phyloP scores from a whole-genome alignment of 805 yeast species.

The Ogataea neopini region DNA sequence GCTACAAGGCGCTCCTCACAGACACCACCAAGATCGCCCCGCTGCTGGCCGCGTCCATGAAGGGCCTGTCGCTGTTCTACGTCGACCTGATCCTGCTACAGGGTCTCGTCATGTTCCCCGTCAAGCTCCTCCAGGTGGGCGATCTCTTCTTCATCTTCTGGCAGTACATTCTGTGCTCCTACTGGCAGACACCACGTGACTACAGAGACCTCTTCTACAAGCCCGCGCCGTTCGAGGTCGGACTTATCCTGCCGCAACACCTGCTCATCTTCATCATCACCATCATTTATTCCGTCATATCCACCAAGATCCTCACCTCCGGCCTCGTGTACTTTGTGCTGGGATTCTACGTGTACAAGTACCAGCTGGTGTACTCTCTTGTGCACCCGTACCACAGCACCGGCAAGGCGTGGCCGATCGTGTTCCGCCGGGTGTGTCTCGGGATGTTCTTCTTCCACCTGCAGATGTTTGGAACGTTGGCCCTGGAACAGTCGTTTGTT shows the following conservation, averaged over 20 bases:
- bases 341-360: constrained; percentile 62
- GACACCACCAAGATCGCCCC: constrained; percentile 62
- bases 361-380: constrained; percentile 59
- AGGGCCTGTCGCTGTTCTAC: constrained; percentile 53
- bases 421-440: constrained; percentile 53
- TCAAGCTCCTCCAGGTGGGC: constrained; percentile 54
- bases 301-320: constrained; percentile 58
- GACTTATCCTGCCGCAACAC: constrained; percentile 62
- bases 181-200: constrained; percentile 51
- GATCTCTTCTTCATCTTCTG: constrained; percentile 49
- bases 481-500: constrained; percentile 56
- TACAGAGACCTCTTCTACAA: constrained; percentile 53
- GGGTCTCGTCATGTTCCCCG: constrained; percentile 66
- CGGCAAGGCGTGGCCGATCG: constrained; percentile 68
- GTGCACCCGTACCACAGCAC: constrained; percentile 68
- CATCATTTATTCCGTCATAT: constrained; percentile 58
- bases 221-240: constrained; percentile 62
- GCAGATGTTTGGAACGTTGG: constrained; percentile 66
- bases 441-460: constrained; percentile 58
- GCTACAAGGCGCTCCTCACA: constrained; percentile 55
- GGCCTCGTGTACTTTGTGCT: constrained; percentile 57
- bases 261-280: constrained; percentile 58
- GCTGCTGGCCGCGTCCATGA: constrained; percentile 53
- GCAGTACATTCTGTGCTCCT: constrained; percentile 38
- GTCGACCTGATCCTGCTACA: constrained; percentile 67